phyloP scores from a whole-genome alignment of 1,139 yeast species.

The Entelexis sorbosivorans region DNA sequence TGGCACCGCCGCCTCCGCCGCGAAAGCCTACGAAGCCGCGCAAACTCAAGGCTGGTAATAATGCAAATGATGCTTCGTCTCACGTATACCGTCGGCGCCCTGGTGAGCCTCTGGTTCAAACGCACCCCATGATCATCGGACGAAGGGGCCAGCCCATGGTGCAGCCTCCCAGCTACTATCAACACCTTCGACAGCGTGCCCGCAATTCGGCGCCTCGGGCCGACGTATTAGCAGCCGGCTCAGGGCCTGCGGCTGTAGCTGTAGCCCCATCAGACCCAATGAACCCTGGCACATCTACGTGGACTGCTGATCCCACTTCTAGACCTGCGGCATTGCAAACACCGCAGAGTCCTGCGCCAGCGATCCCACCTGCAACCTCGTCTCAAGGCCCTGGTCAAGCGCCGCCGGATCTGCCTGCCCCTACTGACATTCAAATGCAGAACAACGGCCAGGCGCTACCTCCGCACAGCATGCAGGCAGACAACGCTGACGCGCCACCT shows the following conservation, averaged over 20 bases:
- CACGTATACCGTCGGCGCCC: neutral
- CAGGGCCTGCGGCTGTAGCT: neutral
- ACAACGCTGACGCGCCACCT: too few relatives aligned
- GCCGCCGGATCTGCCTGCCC: too few relatives aligned
- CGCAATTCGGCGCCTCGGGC: neutral
- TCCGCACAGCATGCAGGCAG: too few relatives aligned
- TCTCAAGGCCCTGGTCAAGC: too few relatives aligned
- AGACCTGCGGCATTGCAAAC: neutral
- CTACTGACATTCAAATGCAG: too few relatives aligned
- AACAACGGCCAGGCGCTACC: too few relatives aligned
- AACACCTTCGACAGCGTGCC: neutral
- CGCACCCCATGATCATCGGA: conserved; percentile 1
- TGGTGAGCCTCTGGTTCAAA: conserved; percentile 11
- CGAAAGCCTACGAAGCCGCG: conserved; percentile 16
- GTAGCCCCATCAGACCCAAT: too few relatives aligned
- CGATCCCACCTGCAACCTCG: too few relatives aligned
- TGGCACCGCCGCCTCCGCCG: conserved; percentile 16
- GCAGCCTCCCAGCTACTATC: neutral
- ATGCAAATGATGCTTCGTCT: neutral
- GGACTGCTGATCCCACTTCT: neutral
- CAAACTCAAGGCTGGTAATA: conserved; percentile 2
- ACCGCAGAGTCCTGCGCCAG: too few relatives aligned
- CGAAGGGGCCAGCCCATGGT: conserved; percentile 1
- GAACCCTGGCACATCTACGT: neutral
- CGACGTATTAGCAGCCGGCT: neutral